Conservation (phyloP, 768 basidiomycete genomes). For the Trametes cinnabarina region DNA sequence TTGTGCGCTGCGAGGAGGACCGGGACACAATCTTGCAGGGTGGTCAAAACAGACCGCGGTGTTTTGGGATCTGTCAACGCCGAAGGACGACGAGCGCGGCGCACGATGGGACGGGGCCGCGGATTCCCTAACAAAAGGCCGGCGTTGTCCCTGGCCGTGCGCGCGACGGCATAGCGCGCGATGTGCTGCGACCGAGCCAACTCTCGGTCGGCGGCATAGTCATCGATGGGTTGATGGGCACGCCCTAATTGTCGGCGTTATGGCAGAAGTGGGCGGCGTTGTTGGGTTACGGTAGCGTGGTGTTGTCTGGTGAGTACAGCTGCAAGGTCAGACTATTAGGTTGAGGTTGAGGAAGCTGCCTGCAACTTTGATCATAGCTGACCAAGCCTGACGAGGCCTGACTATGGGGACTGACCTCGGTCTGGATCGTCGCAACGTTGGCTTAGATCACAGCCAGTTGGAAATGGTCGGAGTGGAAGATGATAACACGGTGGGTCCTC, state of each 20-base stretch:
- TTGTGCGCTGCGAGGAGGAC: not conserved
- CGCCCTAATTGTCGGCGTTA: not conserved
- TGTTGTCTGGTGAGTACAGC: not conserved
- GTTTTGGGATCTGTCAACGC: conserved; percentile 12
- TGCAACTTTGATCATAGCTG: no score
- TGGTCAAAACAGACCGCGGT: conserved; percentile 5
- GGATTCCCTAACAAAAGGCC: no score
- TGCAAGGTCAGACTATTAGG: not conserved
- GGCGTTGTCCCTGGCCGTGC: no score
- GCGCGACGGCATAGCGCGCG: no score
- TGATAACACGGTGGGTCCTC: not conserved
- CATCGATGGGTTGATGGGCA: not conserved
- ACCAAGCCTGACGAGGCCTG: no score
- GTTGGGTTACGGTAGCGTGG: not conserved
- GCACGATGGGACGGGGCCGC: not conserved
- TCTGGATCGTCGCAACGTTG: not conserved
- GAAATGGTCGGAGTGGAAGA: not conserved
- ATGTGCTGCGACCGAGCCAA: no score
- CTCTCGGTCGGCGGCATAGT: no score
- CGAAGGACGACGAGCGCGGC: not conserved
- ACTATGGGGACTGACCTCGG: not conserved
- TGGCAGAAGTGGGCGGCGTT: not conserved
- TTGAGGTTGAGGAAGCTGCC: not conserved
- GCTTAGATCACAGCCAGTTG: not conserved
- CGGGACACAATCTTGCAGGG: conserved; percentile 15